phyloP scores from a whole-genome alignment of 2,329 filamentous ascomycete species.

The Aspergillus versicolor region DNA sequence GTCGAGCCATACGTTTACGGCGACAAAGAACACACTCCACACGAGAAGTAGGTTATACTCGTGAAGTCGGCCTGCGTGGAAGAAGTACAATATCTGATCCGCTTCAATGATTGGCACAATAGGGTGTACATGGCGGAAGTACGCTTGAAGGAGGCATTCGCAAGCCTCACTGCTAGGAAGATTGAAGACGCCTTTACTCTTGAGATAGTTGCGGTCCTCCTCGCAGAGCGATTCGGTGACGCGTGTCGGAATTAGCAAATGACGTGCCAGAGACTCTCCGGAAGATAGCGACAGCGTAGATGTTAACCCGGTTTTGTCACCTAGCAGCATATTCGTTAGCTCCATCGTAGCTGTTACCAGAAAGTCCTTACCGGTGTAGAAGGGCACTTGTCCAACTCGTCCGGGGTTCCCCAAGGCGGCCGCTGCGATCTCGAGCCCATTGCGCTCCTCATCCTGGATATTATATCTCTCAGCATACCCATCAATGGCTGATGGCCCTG shows the following conservation, averaged over 20 bases:
- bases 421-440: slow-evolving; percentile 25
- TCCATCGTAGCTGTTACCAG: too few relatives aligned
- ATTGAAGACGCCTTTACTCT: slow-evolving; percentile 35
- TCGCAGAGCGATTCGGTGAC: slow-evolving; percentile 12
- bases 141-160: slow-evolving; percentile 33
- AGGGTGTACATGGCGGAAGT: slow-evolving; percentile 41
- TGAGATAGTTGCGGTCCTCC: slow-evolving; percentile 26
- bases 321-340: slow-evolving; percentile 7
- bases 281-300: slow-evolving; percentile 22
- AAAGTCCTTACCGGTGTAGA: slow-evolving; percentile 22
- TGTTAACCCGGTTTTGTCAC: slow-evolving; percentile 23
- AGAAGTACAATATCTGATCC: slow-evolving; percentile 27
- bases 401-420: slow-evolving; percentile 21
- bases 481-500: background rate
- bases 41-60: slow-evolving; percentile 38
- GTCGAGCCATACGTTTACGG: slow-evolving; percentile 28
- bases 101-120: slow-evolving; percentile 39
- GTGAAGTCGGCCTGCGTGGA: slow-evolving; percentile 26
- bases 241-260: slow-evolving; percentile 20
- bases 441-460: slow-evolving; percentile 23
- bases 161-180: slow-evolving; percentile 31
- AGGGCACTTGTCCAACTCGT: slow-evolving; percentile 21
- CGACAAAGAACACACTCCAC: slow-evolving; percentile 43
- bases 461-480: slow-evolving; percentile 4
- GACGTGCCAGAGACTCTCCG: slow-evolving; percentile 19